Conservation (phyloP, 192 early-diverging fungal species). For the Podila verticillata region DNA sequence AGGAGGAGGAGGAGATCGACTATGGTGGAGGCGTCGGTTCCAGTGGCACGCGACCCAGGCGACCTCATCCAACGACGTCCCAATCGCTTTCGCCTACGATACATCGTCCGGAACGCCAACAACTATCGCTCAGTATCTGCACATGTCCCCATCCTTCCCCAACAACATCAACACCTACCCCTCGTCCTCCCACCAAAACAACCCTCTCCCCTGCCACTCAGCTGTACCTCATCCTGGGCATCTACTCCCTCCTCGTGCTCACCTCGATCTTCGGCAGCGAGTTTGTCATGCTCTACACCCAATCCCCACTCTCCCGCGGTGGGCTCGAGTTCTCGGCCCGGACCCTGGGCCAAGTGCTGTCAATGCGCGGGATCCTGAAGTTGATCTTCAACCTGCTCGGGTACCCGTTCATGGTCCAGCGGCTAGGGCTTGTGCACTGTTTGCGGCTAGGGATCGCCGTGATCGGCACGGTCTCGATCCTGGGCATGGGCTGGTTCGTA, state of each 20-base stretch:
- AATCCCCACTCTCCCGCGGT: slow-evolving; percentile 12
- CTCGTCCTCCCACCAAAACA: not conserved
- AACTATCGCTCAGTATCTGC: too few relatives aligned
- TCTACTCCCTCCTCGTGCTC: slow-evolving; percentile 26
- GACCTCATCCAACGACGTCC: too few relatives aligned
- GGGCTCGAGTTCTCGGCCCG: slow-evolving; percentile 34
- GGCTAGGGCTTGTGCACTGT: slow-evolving; percentile 12
- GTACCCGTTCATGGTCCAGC: slow-evolving; percentile 23
- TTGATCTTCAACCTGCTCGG: slow-evolving; percentile 18
- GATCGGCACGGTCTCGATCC: slow-evolving; percentile 18
- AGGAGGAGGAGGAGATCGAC: not conserved
- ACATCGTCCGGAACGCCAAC: too few relatives aligned
- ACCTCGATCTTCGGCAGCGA: slow-evolving; percentile 28
- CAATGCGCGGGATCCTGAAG: slow-evolving; percentile 29
- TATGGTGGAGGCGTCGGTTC: not conserved
- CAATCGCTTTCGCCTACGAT: too few relatives aligned
- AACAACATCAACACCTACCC: not conserved
- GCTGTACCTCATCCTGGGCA: slow-evolving; percentile 10
- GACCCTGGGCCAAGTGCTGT: slow-evolving; percentile 14
- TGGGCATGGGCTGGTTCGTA: slow-evolving; percentile 23
- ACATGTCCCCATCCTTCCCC: not conserved
- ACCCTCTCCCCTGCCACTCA: not conserved
- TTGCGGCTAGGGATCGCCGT: slow-evolving; percentile 15
- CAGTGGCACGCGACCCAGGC: not conserved
- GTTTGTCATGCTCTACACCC: slow-evolving; percentile 41